A percentile compares a stretch with the other conserved stretches of the same genome.
Evolutionary conservation across 768 basidiomycete species (phyloP).

Genomic region (Tulasnella sp.): DNA sequence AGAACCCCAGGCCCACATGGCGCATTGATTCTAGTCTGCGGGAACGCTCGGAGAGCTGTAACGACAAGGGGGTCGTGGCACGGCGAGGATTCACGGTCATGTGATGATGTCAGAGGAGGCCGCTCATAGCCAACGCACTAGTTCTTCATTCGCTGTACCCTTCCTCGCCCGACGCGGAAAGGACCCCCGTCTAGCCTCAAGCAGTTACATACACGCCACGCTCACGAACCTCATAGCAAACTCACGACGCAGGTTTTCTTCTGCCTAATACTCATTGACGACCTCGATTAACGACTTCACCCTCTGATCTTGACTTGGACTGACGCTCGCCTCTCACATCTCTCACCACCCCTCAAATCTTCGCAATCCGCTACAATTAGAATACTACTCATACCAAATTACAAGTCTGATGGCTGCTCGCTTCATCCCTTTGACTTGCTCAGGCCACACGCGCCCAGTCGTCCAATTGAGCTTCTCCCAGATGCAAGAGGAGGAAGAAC

Average conservation of each 20-base stretch:
- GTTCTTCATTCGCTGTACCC: neutral
- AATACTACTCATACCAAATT: neutral
- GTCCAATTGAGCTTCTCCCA: slow-evolving; percentile 90
- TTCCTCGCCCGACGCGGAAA: neutral
- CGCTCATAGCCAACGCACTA: neutral
- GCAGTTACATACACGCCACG: neutral
- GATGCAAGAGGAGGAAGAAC: slow-evolving; percentile 62
- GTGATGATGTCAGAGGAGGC: neutral
- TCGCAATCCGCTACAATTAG: slow-evolving; percentile 4
- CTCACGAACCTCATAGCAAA: neutral
- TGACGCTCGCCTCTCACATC: neutral
- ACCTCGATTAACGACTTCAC: neutral
- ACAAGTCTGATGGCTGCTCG: slow-evolving; percentile 19
- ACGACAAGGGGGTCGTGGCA: neutral
- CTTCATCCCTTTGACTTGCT: slow-evolving; percentile 22
- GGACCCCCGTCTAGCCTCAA: neutral
- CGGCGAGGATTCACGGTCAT: neutral
- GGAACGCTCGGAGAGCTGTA: neutral
- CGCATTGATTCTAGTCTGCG: neutral
- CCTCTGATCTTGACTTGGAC: neutral
- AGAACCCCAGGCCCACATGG: neutral
- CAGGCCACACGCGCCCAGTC: slow-evolving; percentile 47
- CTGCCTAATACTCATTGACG: neutral
- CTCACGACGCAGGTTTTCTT: neutral
- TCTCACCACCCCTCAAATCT: neutral